phyloP scores from a whole-genome alignment of 768 basidiomycete genomes.

The Steccherinum ochraceum region DNA sequence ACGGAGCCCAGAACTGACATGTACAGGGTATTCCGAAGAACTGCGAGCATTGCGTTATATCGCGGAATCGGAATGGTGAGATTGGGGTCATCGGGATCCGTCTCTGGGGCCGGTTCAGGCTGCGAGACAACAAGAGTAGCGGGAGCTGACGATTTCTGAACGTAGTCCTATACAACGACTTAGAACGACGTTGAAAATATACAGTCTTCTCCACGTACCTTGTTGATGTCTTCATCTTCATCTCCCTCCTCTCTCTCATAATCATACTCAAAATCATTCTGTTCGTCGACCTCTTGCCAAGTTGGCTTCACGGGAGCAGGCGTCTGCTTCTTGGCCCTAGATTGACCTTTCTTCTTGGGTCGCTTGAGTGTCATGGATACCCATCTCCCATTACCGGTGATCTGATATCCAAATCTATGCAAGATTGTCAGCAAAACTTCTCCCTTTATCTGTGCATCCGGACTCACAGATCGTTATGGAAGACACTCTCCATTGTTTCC shows the following conservation, averaged over 20 bases:
- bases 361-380: constrained; percentile 62
- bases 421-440: too few relatives aligned
- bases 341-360: constrained; percentile 48
- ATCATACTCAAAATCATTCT: constrained; percentile 15
- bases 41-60: constrained; percentile 87
- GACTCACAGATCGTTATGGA: constrained; percentile 82
- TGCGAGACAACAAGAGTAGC: neutral
- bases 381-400: constrained; percentile 73
- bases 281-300: constrained; percentile 15
- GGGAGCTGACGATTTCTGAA: neutral
- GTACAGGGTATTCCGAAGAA: constrained; percentile 79
- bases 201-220: neutral
- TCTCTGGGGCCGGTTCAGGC: too few relatives aligned
- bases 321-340: constrained; percentile 39
- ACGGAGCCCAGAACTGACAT: constrained; percentile 46
- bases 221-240: too few relatives aligned
- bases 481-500: constrained; percentile 77
- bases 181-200: neutral
- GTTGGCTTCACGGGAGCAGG: too few relatives aligned
- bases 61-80: constrained; percentile 60
- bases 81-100: constrained; percentile 59
- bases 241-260: constrained; percentile 14
- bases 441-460: neutral
- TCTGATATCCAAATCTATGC: constrained; percentile 73
- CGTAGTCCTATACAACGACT: neutral